These are phyloP conservation scores for Brettanomyces nanus DNA, from an alignment of 805 yeast species.

Conservation along the genomic window DNA sequence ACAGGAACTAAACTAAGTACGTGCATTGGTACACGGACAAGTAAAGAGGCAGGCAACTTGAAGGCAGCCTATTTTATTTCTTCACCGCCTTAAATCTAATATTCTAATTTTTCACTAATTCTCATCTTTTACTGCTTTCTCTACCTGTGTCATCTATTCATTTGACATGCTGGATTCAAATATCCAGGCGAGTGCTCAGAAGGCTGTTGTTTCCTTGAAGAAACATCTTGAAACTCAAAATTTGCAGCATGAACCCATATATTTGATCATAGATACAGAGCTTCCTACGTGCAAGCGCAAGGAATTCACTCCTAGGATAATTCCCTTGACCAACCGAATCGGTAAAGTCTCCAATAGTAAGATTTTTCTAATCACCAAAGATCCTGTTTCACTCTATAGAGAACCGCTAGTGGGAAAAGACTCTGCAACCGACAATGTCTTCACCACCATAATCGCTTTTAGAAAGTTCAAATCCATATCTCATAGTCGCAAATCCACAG, in stretches of 20 bases:
- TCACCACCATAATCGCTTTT: conserved; percentile 53
- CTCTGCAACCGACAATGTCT: conserved; percentile 50
- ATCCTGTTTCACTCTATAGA: conserved; percentile 55
- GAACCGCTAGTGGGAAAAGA: conserved; percentile 38
- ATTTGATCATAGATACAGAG: conserved; percentile 40
- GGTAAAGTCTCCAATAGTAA: conserved; percentile 40
- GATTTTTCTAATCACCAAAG: conserved; percentile 62
- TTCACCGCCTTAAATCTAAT: too few species aligned
- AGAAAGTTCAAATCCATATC: conserved; percentile 44
- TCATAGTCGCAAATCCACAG: conserved; percentile 35
- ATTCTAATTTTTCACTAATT: too few species aligned
- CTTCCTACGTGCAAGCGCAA: conserved; percentile 36
- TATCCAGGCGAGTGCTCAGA: conserved; percentile 12
- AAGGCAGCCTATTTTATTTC: too few species aligned
- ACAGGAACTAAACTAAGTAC: too few species aligned
- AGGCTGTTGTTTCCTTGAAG: conserved; percentile 25
- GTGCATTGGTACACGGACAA: too few species aligned
- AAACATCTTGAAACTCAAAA: conserved; percentile 21
- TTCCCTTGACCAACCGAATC: conserved; percentile 48
- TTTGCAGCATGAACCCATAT: conserved; percentile 23
- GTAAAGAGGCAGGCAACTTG: too few species aligned
- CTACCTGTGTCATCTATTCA: too few species aligned
- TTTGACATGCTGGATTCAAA: conserved; percentile 9
- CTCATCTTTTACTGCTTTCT: too few species aligned
- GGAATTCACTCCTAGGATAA: conserved; percentile 49